Evolutionary conservation across 345 rosid species (phyloP).

Genomic region (Rubroshorea leprosula): DNA sequence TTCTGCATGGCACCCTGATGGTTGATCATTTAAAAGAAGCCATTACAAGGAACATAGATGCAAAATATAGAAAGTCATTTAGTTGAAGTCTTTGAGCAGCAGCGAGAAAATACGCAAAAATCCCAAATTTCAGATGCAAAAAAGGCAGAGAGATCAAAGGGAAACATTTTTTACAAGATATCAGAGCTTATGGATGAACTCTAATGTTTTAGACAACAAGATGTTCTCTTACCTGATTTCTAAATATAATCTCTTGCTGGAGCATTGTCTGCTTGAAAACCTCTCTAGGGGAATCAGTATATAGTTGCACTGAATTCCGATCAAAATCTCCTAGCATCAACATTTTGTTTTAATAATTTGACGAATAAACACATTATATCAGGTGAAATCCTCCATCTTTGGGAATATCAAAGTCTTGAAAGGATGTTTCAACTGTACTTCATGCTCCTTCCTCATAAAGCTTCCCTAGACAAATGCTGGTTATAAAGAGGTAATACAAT

Average conservation of each 20-base stretch:
- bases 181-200: not conserved
- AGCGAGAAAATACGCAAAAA: constrained; percentile 4
- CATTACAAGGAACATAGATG: not conserved
- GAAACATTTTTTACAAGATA: constrained; percentile 3
- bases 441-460: constrained; percentile 6
- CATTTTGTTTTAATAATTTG: constrained; percentile 19
- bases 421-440: not conserved
- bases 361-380: constrained; percentile 8
- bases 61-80: constrained; percentile 1
- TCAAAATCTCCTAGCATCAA: constrained; percentile 30
- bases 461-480: constrained; percentile 2
- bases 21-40: too few relatives aligned
- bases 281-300: constrained; percentile 20
- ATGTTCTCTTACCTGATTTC: constrained; percentile 35
- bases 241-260: constrained; percentile 35
- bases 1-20: not conserved
- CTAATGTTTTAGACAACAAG: not conserved
- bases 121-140: not conserved
- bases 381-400: constrained; percentile 15
- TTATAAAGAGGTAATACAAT: too few relatives aligned
- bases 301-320: constrained; percentile 22
- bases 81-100: not conserved
- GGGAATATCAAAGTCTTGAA: constrained; percentile 4
- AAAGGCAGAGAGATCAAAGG: not conserved
- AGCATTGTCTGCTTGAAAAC: constrained; percentile 38